phyloP scores from a whole-genome alignment of 2,329 filamentous ascomycete genomes.

The Myotisia sp. region DNA sequence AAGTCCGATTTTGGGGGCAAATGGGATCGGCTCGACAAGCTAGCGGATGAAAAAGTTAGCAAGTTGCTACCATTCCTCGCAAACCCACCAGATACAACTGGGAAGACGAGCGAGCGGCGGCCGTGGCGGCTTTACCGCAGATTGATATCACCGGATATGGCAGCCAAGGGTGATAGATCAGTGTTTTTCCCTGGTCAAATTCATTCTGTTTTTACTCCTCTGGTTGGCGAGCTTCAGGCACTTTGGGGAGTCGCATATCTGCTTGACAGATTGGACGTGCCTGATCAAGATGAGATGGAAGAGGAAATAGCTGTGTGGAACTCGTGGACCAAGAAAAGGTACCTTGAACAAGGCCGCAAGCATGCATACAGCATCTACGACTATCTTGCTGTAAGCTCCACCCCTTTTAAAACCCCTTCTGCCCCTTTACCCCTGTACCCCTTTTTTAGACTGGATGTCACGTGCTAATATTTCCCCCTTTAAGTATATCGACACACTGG shows the following conservation, averaged over 20 bases:
- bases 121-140: slow-evolving; percentile 4
- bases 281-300: slow-evolving; percentile 17
- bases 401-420: too few species aligned
- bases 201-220: slow-evolving; percentile 18
- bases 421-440: too few species aligned
- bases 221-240: slow-evolving; percentile 19
- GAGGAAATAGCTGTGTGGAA: slow-evolving; percentile 21
- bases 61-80: not conserved
- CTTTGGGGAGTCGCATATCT: slow-evolving; percentile 22
- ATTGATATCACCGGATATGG: slow-evolving; percentile 15
- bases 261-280: slow-evolving; percentile 15
- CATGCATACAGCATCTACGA: not conserved
- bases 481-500: slow-evolving; percentile 21
- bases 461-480: not conserved
- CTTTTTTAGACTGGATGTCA: not conserved
- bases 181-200: slow-evolving; percentile 22
- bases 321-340: slow-evolving; percentile 22
- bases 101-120: not conserved
- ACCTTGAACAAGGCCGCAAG: slow-evolving; percentile 17
- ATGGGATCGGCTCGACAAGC: not conserved
- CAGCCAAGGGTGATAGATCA: slow-evolving; percentile 19
- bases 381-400: not conserved
- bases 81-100: not conserved
- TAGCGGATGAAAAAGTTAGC: not conserved
- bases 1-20: not conserved